Evolutionary conservation across 2,329 filamentous ascomycete species (phyloP).

Genomic region (Cladosporium sp.): DNA sequence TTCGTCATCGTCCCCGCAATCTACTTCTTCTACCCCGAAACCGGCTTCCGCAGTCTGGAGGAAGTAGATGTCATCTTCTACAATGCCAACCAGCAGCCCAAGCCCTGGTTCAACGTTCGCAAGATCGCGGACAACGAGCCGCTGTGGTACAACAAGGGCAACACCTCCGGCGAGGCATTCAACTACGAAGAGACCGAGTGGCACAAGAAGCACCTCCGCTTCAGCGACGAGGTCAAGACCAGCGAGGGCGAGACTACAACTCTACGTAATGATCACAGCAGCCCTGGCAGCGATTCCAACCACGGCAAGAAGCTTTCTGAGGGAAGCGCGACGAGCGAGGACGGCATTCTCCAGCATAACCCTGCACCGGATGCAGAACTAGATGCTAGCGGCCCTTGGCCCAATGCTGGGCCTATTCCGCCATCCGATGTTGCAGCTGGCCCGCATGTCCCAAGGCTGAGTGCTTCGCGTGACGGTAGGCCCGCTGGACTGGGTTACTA

Average conservation of each 20-base stretch:
- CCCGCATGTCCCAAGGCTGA: slow-evolving; percentile 8
- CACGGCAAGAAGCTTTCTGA: slow-evolving; percentile 2
- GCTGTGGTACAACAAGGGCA: slow-evolving; percentile 57
- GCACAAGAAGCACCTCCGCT: slow-evolving; percentile 35
- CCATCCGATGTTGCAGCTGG: slow-evolving; percentile 4
- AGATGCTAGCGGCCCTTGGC: slow-evolving; percentile 14
- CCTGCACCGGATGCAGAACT: slow-evolving; percentile 3
- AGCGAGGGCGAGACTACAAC: slow-evolving; percentile 29
- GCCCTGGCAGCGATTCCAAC: slow-evolving; percentile 42
- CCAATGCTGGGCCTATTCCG: not conserved
- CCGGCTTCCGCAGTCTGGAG: slow-evolving; percentile 57
- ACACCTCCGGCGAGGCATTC: slow-evolving; percentile 57
- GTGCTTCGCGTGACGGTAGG: slow-evolving; percentile 7
- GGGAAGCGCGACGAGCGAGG: not conserved
- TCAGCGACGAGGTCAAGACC: slow-evolving; percentile 30
- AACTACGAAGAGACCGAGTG: slow-evolving; percentile 44
- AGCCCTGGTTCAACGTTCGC: slow-evolving; percentile 51
- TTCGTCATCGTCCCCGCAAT: slow-evolving; percentile 48
- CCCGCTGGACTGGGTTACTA: slow-evolving; percentile 2
- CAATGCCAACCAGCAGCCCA: slow-evolving; percentile 44
- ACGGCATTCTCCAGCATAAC: not conserved
- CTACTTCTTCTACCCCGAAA: slow-evolving; percentile 64
- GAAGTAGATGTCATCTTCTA: slow-evolving; percentile 70
- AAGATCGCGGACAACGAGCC: slow-evolving; percentile 53
- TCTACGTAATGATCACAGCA: slow-evolving; percentile 15